Percentiles rank a stretch among this genome's conserved stretches.
phyloP scores from a whole-genome alignment of 352 stramenopile genomes.

The Phytopythium litorale region DNA sequence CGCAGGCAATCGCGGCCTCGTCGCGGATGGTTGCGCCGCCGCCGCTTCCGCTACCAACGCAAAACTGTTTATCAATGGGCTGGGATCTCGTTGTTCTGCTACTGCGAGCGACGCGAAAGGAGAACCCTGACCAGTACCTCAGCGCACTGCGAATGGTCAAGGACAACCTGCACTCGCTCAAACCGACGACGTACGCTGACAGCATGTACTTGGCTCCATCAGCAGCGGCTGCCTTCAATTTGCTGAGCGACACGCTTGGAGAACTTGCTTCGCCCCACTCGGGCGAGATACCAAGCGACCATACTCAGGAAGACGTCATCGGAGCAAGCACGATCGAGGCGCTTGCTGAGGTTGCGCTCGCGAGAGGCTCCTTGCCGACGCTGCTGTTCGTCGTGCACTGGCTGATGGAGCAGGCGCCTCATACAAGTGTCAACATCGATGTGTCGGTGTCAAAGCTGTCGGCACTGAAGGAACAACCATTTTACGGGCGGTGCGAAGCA shows the following conservation, averaged over 20 bases:
- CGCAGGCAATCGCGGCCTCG: slow-evolving; percentile 50
- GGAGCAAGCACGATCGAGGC: slow-evolving; percentile 62
- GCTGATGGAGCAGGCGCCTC: slow-evolving; percentile 57
- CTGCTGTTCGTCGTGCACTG: slow-evolving; percentile 66
- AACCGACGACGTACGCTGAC: slow-evolving; percentile 77
- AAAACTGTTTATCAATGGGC: slow-evolving; percentile 81
- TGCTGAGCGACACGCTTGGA: slow-evolving; percentile 65
- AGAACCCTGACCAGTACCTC: slow-evolving; percentile 68
- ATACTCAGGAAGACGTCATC: slow-evolving; percentile 20
- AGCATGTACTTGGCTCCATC: slow-evolving; percentile 83
- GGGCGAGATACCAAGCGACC: neutral
- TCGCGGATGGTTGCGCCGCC: slow-evolving; percentile 67
- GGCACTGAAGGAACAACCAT: slow-evolving; percentile 76
- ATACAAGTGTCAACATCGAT: slow-evolving; percentile 46
- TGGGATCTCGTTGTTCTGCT: slow-evolving; percentile 78
- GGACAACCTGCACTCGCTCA: slow-evolving; percentile 56
- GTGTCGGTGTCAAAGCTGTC: slow-evolving; percentile 61
- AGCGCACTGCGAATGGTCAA: slow-evolving; percentile 74
- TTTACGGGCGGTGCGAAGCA: slow-evolving; percentile 85
- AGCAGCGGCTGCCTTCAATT: slow-evolving; percentile 65
- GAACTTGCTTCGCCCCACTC: slow-evolving; percentile 27
- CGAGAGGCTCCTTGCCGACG: slow-evolving; percentile 64
- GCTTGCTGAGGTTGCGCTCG: slow-evolving; percentile 71
- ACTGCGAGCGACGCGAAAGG: slow-evolving; percentile 56
- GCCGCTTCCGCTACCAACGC: slow-evolving; percentile 71